Evolutionary conservation across 2,329 filamentous ascomycete genomes (phyloP), one percentile per base, ranked within the genome.

Genomic region (Aspergillus sp.): DNA sequence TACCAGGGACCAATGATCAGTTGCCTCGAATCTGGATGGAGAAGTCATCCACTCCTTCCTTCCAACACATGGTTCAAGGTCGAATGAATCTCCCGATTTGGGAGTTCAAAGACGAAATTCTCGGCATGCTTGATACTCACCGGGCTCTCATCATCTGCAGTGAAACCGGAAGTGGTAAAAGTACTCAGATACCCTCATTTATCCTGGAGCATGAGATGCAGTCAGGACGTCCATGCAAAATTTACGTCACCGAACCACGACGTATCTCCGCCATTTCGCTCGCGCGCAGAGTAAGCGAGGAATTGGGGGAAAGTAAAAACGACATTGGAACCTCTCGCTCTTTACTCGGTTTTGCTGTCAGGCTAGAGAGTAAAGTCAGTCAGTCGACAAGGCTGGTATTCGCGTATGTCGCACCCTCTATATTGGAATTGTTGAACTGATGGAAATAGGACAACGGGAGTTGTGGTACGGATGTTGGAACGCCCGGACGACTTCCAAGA

Each of bases 381-480:
- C 84, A 86, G 31, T 87, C 91, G 65, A 98, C 93, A 2, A 84
- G 91, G 52, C 84, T 99, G 24, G 86, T 98, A 6, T 99, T 92
- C 75, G 95, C 95, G 53, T 97, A 89, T 44, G 75, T 74, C 37
- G 27, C 27, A 45, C 9, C 52, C 7, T 45, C 12, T 4, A 21
- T 15, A 11, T 43, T 17, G 14, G 23, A 43, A 35, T 12, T 27
- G 41, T 23, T 17, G 31, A 15, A 58, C 64, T 69, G 39, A 66
- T 56, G 21, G 19, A 21, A 46, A 17, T 58, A 77, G 75, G 23
- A 80, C 85, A 23, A 86, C 86, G 45, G 86, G 95, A 78, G 96
- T 99, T 57, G 91, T 99, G n/a, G 90, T 99, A 81, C 87, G 95
- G 27, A 98, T 99, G 93, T 82, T 99, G 14, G 95, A 99, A 73